Evolutionary conservation across 2,329 filamentous ascomycete species (phyloP), one percentile per base, ranked within the genome.

Genomic region (Chaetomium globosum): DNA sequence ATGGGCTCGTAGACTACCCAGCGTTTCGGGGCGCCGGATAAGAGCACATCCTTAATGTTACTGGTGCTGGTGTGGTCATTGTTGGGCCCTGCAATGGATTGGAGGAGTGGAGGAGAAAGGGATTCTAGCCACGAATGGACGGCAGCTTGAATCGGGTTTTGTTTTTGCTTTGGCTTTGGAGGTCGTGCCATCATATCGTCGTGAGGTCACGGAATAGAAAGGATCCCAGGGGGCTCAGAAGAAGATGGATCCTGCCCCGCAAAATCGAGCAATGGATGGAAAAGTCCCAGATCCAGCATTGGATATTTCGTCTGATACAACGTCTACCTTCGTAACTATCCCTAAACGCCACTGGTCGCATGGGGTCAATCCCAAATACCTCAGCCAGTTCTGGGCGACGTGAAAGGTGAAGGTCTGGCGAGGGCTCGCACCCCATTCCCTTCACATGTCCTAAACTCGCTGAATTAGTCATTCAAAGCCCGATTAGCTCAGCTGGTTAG

Each of bases 1-100:
- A 89, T 84, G 10, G 86, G 85, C 63, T 83, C 82, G 70, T 89
- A 89, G 13, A 83, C 77, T 0, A 82, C 82, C 80, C 85, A 89
- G 67, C 86, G 77, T 69, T 83, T 86, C 0, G 87, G 86, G 2
- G 81, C 79, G 51, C 76, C 73, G 12, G 69, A 72, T 23, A 82
- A 52, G 10, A 85, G 76, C 23, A 0, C 28, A 23, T 61, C 65
- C 19, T 74, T 63, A 48, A 28, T n/a, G 51, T 63, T 56, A 43
- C 51, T 58, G 53, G 58, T 52, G 65, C 33, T 43, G 6, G 26
- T 51, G 28, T 28, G 16, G 3, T 3, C 16, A 13, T 57, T 49
- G 53, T 65, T 69, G 55, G 66, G 71, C 51, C 67, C 65, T 16
- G 43, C 30, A n/a, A 60, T 62, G 51, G 60, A 57, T 52, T 65